phyloP scores from a whole-genome alignment of 164 flowering plant genomes.

The Stephania cephalantha region DNA sequence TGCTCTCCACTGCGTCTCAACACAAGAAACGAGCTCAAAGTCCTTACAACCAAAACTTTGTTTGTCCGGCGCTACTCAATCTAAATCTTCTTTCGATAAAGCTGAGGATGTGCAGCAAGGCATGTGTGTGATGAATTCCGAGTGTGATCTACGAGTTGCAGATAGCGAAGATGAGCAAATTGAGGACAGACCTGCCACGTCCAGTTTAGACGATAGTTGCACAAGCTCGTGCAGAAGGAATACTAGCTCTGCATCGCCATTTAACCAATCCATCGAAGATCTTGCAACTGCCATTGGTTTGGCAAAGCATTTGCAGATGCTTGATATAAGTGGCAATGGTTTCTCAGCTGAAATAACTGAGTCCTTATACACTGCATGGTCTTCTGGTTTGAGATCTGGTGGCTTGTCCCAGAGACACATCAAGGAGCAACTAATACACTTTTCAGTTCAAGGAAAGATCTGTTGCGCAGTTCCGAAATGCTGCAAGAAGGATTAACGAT shows the following conservation, averaged over 20 bases:
- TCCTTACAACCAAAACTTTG: constrained; percentile 12
- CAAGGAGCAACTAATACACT: constrained; percentile 40
- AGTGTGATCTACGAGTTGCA: constrained; percentile 61
- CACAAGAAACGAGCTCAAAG: constrained; percentile 17
- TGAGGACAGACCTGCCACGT: constrained; percentile 23
- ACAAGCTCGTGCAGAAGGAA: constrained; percentile 31
- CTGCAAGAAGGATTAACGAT: constrained; percentile 49
- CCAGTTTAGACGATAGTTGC: constrained; percentile 38
- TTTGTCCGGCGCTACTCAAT: constrained; percentile 14
- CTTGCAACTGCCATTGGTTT: constrained; percentile 52
- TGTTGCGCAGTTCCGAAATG: constrained; percentile 64
- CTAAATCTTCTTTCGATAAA: constrained; percentile 14
- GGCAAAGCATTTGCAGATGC: constrained; percentile 42
- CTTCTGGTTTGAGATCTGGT: constrained; percentile 25
- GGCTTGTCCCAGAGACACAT: constrained; percentile 39
- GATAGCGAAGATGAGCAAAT: constrained; percentile 68
- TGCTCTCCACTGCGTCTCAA: constrained; percentile 7
- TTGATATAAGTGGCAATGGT: constrained; percentile 73
- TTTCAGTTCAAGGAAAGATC: constrained; percentile 35
- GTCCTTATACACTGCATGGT: constrained; percentile 56
- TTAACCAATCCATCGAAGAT: constrained; percentile 33
- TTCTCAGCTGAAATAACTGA: constrained; percentile 44
- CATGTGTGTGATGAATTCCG: constrained; percentile 21
- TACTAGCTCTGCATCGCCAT: constrained; percentile 16
- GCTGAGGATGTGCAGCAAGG: constrained; percentile 22